These are phyloP conservation scores for Podaxis sp. DNA, from an alignment of 768 basidiomycete genomes.

Conservation along the genomic window DNA sequence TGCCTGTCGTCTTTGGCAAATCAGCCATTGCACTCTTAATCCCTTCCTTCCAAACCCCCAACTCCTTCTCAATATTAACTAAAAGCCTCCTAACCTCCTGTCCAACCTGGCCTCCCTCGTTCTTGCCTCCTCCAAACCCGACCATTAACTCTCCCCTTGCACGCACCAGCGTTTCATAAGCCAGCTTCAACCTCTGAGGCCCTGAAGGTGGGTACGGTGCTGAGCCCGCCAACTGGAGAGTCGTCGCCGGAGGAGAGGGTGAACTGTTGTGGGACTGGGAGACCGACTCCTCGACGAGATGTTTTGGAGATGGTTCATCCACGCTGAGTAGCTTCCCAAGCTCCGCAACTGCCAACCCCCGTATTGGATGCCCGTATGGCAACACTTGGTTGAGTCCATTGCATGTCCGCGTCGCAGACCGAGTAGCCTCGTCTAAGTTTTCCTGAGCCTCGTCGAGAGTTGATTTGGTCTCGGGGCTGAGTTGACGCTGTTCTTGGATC, in stretches of 20 bases:
- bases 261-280: background rate
- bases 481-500: constrained; percentile 17
- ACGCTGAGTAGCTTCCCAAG: constrained; percentile 80
- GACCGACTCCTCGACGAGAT: background rate
- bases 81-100: constrained; percentile 57
- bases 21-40: constrained; percentile 57
- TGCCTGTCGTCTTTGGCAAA: constrained; percentile 17
- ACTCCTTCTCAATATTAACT: constrained; percentile 68
- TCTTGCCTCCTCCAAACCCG: constrained; percentile 65
- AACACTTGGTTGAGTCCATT: constrained; percentile 57
- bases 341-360: constrained; percentile 75
- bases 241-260: background rate
- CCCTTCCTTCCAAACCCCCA: constrained; percentile 67
- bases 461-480: background rate
- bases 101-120: constrained; percentile 74
- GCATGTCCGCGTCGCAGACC: constrained; percentile 51
- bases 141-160: constrained; percentile 62
- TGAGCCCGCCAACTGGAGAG: constrained; percentile 11
- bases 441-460: constrained; percentile 40
- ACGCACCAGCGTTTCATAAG: constrained; percentile 60
- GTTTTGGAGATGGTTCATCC: constrained; percentile 60
- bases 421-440: constrained; percentile 61
- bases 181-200: constrained; percentile 57
- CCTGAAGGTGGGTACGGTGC: constrained; percentile 66
- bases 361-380: constrained; percentile 69